Evolutionary conservation across 2,329 filamentous ascomycete genomes (phyloP), one percentile per base, ranked within the genome.

Genomic region (Cladosporium oxysporum): DNA sequence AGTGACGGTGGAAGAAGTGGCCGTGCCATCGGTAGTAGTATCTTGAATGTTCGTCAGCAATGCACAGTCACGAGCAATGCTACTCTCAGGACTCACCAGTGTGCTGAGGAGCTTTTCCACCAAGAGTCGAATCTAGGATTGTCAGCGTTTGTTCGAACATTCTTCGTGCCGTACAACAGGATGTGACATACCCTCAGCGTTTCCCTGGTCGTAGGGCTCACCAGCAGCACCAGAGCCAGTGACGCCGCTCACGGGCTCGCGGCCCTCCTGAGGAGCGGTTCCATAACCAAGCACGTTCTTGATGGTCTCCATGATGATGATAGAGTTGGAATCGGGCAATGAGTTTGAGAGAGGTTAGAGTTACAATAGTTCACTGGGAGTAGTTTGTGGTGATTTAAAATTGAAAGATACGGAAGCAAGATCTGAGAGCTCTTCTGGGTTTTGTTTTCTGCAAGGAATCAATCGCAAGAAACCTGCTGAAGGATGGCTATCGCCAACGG

Each of bases 201-300:
- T 95, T 58, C 92, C 92, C 66, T 87, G 87, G 74, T 95, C 92
- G 72, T 88, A 96, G 0, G 92, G 92, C 76, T 94, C 89, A 14
- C 85, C 87, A 52, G 83, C 83, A 28, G 84, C 83, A 5, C 90
- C 90, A 75, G 89, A 81, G 47, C 92, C 92, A 66, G 84, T 81
- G 61, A 87, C 81, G 26, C 92, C 92, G 23, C 90, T 90, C 53
- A 93, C 77, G 21, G 92, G 92, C 79, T 96, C 92, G 71, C 79
- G 77, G 57, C 82, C 82, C 11, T 55, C 52, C 47, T 76, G 77
- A 64, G 79, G 69, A 79, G 75, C 28, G 12, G 50, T 31, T 41
- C 66, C 66, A 33, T 63, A 57, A 52, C 66, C 64, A 16, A 69
- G 58, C 21, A 65, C 66, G 41, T 82, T 85, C 77, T 81, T 88